Evolutionary conservation across 495 filamentous ascomycete species (phyloP).

Genomic region (Lophium mytilinum): DNA sequence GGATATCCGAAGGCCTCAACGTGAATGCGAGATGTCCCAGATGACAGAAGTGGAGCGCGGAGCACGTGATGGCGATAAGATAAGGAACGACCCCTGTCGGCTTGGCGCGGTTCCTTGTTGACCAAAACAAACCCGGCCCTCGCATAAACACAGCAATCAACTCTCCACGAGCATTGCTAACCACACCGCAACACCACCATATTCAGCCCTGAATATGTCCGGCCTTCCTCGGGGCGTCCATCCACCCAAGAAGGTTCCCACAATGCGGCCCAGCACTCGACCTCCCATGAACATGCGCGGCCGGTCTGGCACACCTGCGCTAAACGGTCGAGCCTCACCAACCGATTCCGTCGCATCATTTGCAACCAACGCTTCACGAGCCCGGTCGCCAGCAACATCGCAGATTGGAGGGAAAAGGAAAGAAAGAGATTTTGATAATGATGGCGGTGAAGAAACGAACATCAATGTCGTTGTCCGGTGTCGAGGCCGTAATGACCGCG

Average conservation of each 20-base stretch:
- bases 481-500: slow-evolving; percentile 83
- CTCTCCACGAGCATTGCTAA: slow-evolving; percentile 9
- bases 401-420: slow-evolving; percentile 60
- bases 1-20: no score
- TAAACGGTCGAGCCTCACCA: slow-evolving; percentile 49
- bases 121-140: neutral
- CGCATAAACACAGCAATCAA: neutral
- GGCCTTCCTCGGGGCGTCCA: slow-evolving; percentile 13
- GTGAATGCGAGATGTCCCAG: no score
- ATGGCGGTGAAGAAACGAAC: slow-evolving; percentile 75
- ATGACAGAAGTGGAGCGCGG: no score
- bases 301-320: slow-evolving; percentile 41
- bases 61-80: no score
- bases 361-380: slow-evolving; percentile 38
- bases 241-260: slow-evolving; percentile 39
- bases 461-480: slow-evolving; percentile 96
- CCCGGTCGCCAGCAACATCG: slow-evolving; percentile 40
- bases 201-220: slow-evolving; percentile 10
- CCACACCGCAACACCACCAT: slow-evolving; percentile 1
- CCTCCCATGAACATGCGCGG: slow-evolving; percentile 36
- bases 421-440: slow-evolving; percentile 70
- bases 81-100: no score
- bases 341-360: slow-evolving; percentile 51
- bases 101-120: neutral
- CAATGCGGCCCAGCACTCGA: slow-evolving; percentile 46